Evolutionary conservation across 495 filamentous ascomycete genomes (phyloP), one percentile per base, ranked within the genome.

Genomic region (Neurospora cerealis): DNA sequence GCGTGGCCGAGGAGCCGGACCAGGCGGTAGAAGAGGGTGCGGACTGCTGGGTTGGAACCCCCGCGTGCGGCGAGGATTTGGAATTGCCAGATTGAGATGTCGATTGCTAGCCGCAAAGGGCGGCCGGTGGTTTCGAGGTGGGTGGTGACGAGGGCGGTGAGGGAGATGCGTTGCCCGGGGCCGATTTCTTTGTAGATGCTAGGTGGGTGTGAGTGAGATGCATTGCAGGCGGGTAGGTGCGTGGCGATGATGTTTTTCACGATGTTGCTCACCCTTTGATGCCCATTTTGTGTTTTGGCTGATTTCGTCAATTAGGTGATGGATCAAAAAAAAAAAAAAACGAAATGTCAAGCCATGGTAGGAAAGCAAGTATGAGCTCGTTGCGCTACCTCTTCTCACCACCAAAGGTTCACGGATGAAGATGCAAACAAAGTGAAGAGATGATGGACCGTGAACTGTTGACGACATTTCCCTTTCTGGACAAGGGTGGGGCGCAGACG

Each of bases 81-180:
- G 78, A 97, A 98, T 32, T 97, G 91, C 96, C 96, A 99, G 80
- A 99, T 98, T 0, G 94, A 94, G 74, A 96, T 92, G 80, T 99
- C 96, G 70, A 99, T 93, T 24, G 96, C 96, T 37, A 99, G 85
- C 17, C 94, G 90, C 8, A 98, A 85, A 0, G 96, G 94, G 5
- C 91, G 87, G 32, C 88, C 86, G 48, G 87, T 89, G 40, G 88
- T 81, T 75, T 94, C 90, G 73, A 95, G 87, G 72, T 93, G 90
- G 21, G 92, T 86, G 44, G 93, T 86, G 38, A 94, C 91, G 70
- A 98, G 86, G 77, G 93, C 96, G 17, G 93, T 90, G 10, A 99
- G 86, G 34, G 96, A 92, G 70, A 94, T 86, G 32, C 96, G 89
- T 74, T 92, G 84, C 34, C 94, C 94, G 10, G 89, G 80, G 34